phyloP scores from a whole-genome alignment of 148 eudicot species.

The Dianthus caryophyllus region DNA sequence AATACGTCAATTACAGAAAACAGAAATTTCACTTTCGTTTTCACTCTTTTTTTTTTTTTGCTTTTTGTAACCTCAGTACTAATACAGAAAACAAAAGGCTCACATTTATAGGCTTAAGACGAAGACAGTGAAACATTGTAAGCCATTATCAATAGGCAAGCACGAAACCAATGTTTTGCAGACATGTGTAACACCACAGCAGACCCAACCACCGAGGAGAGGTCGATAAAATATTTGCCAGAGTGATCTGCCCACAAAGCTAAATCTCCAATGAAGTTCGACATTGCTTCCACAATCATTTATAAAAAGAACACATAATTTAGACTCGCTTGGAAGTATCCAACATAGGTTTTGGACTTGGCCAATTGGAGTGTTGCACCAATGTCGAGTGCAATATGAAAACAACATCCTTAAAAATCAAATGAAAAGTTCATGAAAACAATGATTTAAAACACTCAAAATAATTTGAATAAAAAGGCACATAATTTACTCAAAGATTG shows the following conservation, averaged over 20 bases:
- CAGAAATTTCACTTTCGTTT: no score
- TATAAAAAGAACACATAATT: not conserved
- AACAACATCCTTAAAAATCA: not conserved
- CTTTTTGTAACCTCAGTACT: constrained; percentile 1
- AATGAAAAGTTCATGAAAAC: constrained; percentile 7
- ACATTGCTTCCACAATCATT: constrained; percentile 10
- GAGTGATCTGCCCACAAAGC: constrained; percentile 43
- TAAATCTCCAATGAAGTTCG: constrained; percentile 36
- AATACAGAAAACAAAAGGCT: constrained; percentile 12
- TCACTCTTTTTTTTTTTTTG: not conserved
- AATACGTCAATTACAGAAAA: not conserved
- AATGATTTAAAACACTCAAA: not conserved
- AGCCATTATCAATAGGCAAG: constrained; percentile 85
- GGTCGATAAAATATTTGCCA: constrained; percentile 53
- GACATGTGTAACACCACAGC: constrained; percentile 30
- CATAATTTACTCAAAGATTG: not conserved
- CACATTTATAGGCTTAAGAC: constrained; percentile 21
- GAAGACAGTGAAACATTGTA: constrained; percentile 30
- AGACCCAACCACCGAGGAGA: constrained; percentile 38
- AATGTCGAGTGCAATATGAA: no score
- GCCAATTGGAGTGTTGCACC: constrained; percentile 8
- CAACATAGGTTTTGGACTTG: no score
- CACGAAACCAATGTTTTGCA: constrained; percentile 47
- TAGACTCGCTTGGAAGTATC: no score
- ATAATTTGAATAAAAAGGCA: no score